These are phyloP conservation scores for Camelina sativa DNA, from an alignment of 345 rosid species.

Conservation along the genomic window DNA sequence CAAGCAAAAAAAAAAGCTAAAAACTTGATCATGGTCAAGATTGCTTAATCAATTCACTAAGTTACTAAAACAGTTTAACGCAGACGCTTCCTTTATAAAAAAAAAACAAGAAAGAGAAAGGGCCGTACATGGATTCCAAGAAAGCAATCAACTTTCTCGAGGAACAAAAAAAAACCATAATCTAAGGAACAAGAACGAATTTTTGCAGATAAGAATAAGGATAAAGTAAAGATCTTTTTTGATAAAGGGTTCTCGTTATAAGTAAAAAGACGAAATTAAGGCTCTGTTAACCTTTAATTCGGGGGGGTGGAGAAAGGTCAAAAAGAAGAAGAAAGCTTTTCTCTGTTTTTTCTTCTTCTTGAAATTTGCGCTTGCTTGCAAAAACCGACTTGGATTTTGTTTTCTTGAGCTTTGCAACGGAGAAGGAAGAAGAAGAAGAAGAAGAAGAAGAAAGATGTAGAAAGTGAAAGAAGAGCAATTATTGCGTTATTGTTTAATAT, in stretches of 20 bases:
- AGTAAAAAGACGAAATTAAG: slow-evolving; percentile 21
- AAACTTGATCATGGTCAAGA: slow-evolving; percentile 28
- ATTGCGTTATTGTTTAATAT: slow-evolving; percentile 31
- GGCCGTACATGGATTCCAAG: slow-evolving; percentile 33
- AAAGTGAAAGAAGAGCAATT: slow-evolving; percentile 35
- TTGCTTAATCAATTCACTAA: slow-evolving; percentile 7
- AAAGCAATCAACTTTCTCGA: slow-evolving; percentile 44
- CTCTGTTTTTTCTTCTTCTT: slow-evolving; percentile 38
- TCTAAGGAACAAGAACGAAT: slow-evolving; percentile 31
- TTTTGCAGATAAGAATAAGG: slow-evolving; percentile 25
- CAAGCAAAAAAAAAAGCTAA: slow-evolving; percentile 20
- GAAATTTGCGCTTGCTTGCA: slow-evolving; percentile 29
- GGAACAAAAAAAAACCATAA: slow-evolving; percentile 41
- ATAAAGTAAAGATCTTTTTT: slow-evolving; percentile 16
- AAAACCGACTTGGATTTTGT: slow-evolving; percentile 19
- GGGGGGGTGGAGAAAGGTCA: slow-evolving; percentile 15
- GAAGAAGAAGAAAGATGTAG: slow-evolving; percentile 21
- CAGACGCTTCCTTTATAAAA: slow-evolving; percentile 15
- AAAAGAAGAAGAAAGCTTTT: slow-evolving; percentile 38
- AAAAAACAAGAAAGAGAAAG: slow-evolving; percentile 20
- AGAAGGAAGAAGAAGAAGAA: neutral
- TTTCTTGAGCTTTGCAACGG: slow-evolving; percentile 39
- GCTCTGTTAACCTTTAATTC: slow-evolving; percentile 29
- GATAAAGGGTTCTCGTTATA: slow-evolving; percentile 21
- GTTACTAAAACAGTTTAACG: slow-evolving; percentile 20